These are phyloP conservation scores for Paragyromitra xinjiangensis DNA, from an alignment of 495 filamentous ascomycete species.

Conservation along the genomic window DNA sequence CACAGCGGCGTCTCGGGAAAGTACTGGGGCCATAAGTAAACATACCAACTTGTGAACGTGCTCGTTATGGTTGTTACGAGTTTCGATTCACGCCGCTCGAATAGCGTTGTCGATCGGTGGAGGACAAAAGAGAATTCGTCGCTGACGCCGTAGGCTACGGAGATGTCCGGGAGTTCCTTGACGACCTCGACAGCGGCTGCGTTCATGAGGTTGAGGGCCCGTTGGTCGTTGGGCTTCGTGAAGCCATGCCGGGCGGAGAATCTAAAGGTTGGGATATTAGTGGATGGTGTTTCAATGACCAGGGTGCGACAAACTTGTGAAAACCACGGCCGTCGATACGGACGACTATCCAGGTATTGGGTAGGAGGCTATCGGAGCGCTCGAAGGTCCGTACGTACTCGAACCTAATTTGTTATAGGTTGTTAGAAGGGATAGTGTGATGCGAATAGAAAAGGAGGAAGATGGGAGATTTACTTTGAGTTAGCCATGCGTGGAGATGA, in stretches of 20 bases:
- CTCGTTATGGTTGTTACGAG: slow-evolving; percentile 88
- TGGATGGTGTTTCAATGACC: neutral
- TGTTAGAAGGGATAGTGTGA: slow-evolving; percentile 50
- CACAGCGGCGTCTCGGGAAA: slow-evolving; percentile 75
- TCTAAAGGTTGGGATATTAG: slow-evolving; percentile 59
- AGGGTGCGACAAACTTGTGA: slow-evolving; percentile 67
- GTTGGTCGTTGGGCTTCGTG: slow-evolving; percentile 88
- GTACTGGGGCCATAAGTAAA: slow-evolving; percentile 78
- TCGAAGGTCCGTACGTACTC: slow-evolving; percentile 94
- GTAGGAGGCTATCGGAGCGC: slow-evolving; percentile 77
- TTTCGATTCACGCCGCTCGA: slow-evolving; percentile 88
- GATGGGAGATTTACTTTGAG: slow-evolving; percentile 64
- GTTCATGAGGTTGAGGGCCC: slow-evolving; percentile 93
- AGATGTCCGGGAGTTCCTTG: slow-evolving; percentile 83
- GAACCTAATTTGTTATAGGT: slow-evolving; percentile 66
- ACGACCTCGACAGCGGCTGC: slow-evolving; percentile 83
- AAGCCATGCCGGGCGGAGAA: slow-evolving; percentile 84
- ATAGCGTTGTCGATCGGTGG: slow-evolving; percentile 78
- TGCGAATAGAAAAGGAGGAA: neutral
- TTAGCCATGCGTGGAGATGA: slow-evolving; percentile 65
- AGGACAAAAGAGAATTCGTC: slow-evolving; percentile 92
- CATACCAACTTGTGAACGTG: slow-evolving; percentile 91
- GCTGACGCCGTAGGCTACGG: slow-evolving; percentile 88
- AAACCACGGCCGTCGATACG: slow-evolving; percentile 92
- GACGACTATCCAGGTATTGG: slow-evolving; percentile 92